Evolutionary conservation across 257 asterid species (phyloP).

Genomic region (Solanum pinnatisectum): DNA sequence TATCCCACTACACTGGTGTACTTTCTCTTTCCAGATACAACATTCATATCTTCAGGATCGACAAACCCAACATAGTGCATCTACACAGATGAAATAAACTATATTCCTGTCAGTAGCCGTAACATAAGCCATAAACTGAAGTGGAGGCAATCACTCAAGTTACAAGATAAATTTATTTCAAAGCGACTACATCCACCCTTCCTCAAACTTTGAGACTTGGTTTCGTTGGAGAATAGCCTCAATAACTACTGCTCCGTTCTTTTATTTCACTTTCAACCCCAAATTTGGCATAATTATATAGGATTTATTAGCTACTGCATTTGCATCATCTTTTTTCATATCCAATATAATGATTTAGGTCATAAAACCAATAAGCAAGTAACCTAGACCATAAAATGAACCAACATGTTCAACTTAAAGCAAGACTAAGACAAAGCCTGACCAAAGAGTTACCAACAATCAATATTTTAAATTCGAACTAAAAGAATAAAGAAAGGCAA

Average conservation of each 20-base stretch:
- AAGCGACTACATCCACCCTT: background rate
- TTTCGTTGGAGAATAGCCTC: background rate
- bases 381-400: background rate
- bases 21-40: constrained; percentile 76
- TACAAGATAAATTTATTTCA: background rate
- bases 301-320: background rate
- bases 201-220: background rate
- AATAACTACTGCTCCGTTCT: background rate
- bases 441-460: background rate
- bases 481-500: background rate
- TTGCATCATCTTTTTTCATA: background rate
- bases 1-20: constrained; percentile 76
- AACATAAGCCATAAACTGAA: background rate
- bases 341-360: background rate
- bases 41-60: constrained; percentile 95
- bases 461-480: background rate
- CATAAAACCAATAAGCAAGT: background rate
- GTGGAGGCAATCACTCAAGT: background rate
- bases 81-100: constrained; percentile 25
- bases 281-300: background rate
- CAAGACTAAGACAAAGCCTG: background rate
- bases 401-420: background rate
- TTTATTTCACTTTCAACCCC: background rate
- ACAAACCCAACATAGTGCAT: constrained; percentile 89
- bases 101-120: background rate